Evolutionary conservation across 1,284 basidiomycete species (phyloP), one percentile per base, ranked within the genome.

Genomic region (Ceratobasidium sp.): DNA sequence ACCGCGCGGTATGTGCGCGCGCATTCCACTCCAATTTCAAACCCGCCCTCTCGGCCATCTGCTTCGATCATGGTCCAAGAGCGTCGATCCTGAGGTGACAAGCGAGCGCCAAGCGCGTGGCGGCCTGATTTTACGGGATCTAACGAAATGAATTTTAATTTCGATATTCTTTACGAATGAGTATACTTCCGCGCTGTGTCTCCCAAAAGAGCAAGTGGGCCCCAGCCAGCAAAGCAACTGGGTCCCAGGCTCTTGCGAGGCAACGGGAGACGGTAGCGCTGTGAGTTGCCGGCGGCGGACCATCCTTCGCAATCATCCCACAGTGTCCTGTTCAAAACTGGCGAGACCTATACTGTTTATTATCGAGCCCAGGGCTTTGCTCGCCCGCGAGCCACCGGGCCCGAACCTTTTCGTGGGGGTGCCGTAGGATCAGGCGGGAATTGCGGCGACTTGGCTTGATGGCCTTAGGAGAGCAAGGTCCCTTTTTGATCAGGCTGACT

Each of bases 391-490:
- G 56, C 56, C 33, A 11, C 56, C 56, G 56, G 53, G 56, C 28
- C 56, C 56, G 56, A 37, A 60, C 5, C 15, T n/a, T 1, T 5
- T 5, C 33, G 56, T 33, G 33, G 56, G 56, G 33, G 13, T 35
- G 33, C 56, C 33, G 56, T 31, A 60, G 56, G 56, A 60, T 60
- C 56, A 37, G 56, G 31, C 56, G 56, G 56, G 8, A 60, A 60
- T 7, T 28, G 33, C 56, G 33, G 56, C 37, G 31, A 10, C 56
- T 33, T 60, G 31, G 37, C 33, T 20, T 60, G 56, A 35, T 35
- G 3, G 20, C 56, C 56, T n/a, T 33, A 33, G 56, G 33, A 60
- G n/a, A n/a, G n/a, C n/a, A n/a, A 60, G 17, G 33, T n/a, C 56
- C 33, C 28, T n/a, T n/a, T n/a, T n/a, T n/a, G n/a, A n/a, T n/a